These are phyloP conservation scores for Ceratobasidium sp. DNA, from an alignment of 1,284 basidiomycete species.

Conservation along the genomic window DNA sequence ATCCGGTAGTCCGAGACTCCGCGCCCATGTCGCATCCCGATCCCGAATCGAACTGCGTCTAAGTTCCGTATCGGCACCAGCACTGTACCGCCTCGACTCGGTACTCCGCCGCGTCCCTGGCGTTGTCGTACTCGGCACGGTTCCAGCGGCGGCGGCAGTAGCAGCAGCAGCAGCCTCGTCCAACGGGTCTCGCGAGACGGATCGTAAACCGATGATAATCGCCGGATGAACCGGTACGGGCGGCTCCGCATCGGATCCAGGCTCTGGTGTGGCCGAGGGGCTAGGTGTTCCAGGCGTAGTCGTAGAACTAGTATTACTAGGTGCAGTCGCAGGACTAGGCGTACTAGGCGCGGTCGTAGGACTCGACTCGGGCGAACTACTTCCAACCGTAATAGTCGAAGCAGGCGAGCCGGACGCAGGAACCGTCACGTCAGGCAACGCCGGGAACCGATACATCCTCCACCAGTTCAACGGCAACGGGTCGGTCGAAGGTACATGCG, in stretches of 20 bases:
- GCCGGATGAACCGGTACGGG: slow-evolving; percentile 35
- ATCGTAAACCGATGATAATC: slow-evolving; percentile 41
- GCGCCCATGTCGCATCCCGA: slow-evolving; percentile 20
- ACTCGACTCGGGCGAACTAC: slow-evolving; percentile 9
- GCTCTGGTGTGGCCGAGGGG: slow-evolving; percentile 41
- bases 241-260: not conserved
- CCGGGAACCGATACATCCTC: slow-evolving; percentile 81
- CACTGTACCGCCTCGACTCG: not conserved
- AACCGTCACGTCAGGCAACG: slow-evolving; percentile 49
- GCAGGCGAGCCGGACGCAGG: slow-evolving; percentile 42
- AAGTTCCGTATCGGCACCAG: not conserved
- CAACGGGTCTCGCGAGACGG: slow-evolving; percentile 28
- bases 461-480: slow-evolving; percentile 70
- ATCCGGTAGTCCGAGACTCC: slow-evolving; percentile 13
- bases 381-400: slow-evolving; percentile 29
- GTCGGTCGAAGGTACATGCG: slow-evolving; percentile 32
- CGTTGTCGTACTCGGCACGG: not conserved
- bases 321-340: slow-evolving; percentile 9
- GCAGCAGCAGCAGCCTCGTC: slow-evolving; percentile 8
- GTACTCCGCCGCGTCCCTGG: not conserved
- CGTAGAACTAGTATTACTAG: slow-evolving; percentile 6
- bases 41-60: slow-evolving; percentile 21
- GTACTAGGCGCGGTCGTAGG: not conserved
- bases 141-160: not conserved
- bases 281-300: slow-evolving; percentile 20